These are phyloP conservation scores for Mortierella sp. DNA, from an alignment of 371 early-diverging fungal species.

Conservation along the genomic window DNA sequence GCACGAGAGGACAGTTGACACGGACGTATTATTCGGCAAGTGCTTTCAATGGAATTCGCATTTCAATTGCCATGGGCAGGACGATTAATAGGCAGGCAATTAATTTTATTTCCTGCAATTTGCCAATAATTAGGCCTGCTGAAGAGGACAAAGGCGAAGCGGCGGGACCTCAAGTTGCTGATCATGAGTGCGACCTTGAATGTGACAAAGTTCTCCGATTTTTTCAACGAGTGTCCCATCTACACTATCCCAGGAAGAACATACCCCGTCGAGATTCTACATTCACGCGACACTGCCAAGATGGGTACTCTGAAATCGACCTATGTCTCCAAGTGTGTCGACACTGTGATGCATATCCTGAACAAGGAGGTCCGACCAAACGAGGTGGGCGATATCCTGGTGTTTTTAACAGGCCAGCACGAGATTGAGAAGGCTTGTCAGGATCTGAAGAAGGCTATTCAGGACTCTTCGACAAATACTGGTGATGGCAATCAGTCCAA, in stretches of 20 bases:
- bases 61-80: not conserved
- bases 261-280: slow-evolving; percentile 82
- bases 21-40: slow-evolving; percentile 93
- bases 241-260: slow-evolving; percentile 89
- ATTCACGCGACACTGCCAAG: slow-evolving; percentile 67
- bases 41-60: not conserved
- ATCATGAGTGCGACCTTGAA: slow-evolving; percentile 91
- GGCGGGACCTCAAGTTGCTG: slow-evolving; percentile 75
- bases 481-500: slow-evolving; percentile 51
- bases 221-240: slow-evolving; percentile 84
- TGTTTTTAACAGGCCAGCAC: slow-evolving; percentile 93
- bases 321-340: slow-evolving; percentile 78
- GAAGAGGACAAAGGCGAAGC: slow-evolving; percentile 42
- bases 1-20: slow-evolving; percentile 95
- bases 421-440: slow-evolving; percentile 86
- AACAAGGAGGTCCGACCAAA: slow-evolving; percentile 64
- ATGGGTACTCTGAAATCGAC: slow-evolving; percentile 75
- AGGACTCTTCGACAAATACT: slow-evolving; percentile 62
- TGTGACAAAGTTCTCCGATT: slow-evolving; percentile 79
- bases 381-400: slow-evolving; percentile 81
- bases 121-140: slow-evolving; percentile 22
- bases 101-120: not conserved
- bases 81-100: not conserved
- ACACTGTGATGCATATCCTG: slow-evolving; percentile 86
- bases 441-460: slow-evolving; percentile 40